A percentile compares a stretch with the other conserved stretches of the same genome.
phyloP scores from a whole-genome alignment of 2,329 filamentous ascomycete species.

The Drechslerella dactyloides region DNA sequence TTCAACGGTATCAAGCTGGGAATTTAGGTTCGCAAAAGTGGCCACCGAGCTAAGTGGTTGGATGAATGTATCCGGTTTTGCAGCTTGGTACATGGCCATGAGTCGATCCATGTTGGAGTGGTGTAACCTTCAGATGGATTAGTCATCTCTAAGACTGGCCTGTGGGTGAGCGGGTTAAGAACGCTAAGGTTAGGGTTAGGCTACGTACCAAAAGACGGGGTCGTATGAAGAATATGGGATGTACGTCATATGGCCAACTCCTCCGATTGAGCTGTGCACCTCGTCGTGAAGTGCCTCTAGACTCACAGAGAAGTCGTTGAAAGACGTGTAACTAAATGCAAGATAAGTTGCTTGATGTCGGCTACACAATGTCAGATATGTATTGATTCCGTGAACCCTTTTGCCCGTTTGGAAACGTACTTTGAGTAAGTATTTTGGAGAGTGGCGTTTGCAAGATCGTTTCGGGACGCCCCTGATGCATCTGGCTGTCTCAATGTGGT shows the following conservation, averaged over 20 bases:
- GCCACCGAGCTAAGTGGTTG: constrained; percentile 38
- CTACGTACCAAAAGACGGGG: constrained; percentile 55
- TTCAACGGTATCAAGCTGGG: constrained; percentile 48
- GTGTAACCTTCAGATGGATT: constrained; percentile 13
- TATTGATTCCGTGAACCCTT: background rate
- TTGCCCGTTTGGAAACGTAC: constrained; percentile 1
- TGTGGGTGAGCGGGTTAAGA: background rate
- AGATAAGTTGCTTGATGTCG: constrained; percentile 54
- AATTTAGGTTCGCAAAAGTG: constrained; percentile 50
- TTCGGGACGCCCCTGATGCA: constrained; percentile 12
- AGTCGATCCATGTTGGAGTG: constrained; percentile 55
- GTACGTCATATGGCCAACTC: constrained; percentile 55
- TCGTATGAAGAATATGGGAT: constrained; percentile 55
- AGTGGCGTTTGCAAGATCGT: constrained; percentile 23
- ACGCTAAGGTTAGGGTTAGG: background rate
- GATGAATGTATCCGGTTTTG: constrained; percentile 49
- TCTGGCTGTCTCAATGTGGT: constrained; percentile 32
- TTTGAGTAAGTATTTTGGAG: constrained; percentile 30
- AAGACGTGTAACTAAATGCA: constrained; percentile 51
- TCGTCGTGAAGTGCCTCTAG: constrained; percentile 54
- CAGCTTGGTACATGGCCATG: constrained; percentile 55
- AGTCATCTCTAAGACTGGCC: background rate
- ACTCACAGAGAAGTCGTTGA: constrained; percentile 51
- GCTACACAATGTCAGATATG: constrained; percentile 8
- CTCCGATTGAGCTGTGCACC: constrained; percentile 51